These are phyloP conservation scores for Trichoderma sp. DNA, from an alignment of 2,329 filamentous ascomycete species.

Conservation along the genomic window DNA sequence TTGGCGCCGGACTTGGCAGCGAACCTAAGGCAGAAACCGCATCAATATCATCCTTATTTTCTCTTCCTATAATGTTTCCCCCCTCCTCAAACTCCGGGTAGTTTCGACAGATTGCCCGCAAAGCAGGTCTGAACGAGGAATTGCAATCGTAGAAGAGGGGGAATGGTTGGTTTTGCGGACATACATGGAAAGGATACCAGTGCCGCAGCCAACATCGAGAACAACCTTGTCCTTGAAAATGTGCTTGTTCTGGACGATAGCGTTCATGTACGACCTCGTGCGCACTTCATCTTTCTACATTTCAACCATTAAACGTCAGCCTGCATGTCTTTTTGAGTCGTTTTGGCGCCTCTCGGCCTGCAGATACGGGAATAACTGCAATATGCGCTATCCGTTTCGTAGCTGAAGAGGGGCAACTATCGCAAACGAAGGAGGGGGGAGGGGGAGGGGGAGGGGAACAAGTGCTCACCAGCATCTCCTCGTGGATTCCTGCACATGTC, in stretches of 20 bases:
- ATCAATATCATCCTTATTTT: conserved; percentile 9
- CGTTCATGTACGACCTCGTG: conserved; percentile 93
- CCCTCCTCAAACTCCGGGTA: neutral
- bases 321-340: neutral
- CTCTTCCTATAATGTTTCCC: neutral
- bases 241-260: conserved; percentile 95
- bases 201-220: conserved; percentile 96
- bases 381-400: neutral
- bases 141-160: conserved; percentile 16
- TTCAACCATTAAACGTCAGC: neutral
- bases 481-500: conserved; percentile 73
- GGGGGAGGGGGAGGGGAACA: conserved; percentile 22
- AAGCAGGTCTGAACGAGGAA: neutral
- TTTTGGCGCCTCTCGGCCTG: neutral
- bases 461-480: conserved; percentile 89
- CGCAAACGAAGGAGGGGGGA: conserved; percentile 23
- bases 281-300: conserved; percentile 94
- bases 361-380: neutral
- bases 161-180: conserved; percentile 30
- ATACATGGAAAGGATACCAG: conserved; percentile 97
- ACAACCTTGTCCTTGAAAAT: conserved; percentile 82
- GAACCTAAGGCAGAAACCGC: conserved; percentile 63
- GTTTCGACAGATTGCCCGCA: neutral
- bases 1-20: conserved; percentile 94
- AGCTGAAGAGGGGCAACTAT: conserved; percentile 19